Conservation (phyloP, 768 basidiomycete species). For the Tricholoma terreum region DNA sequence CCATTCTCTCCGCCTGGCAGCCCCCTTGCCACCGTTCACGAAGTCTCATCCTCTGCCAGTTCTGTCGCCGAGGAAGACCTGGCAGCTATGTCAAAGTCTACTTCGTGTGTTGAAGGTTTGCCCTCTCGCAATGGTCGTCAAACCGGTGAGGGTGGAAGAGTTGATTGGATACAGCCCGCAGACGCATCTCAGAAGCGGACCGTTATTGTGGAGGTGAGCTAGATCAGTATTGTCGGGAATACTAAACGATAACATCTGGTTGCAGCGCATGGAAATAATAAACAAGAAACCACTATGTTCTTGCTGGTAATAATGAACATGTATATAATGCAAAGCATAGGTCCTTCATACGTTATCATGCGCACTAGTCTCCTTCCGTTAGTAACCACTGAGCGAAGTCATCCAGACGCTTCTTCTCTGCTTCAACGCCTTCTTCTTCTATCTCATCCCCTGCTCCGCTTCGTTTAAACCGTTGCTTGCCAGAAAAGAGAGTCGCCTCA, state of each 20-base stretch:
- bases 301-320: slow-evolving; percentile 53
- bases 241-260: neutral
- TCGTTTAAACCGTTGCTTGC: slow-evolving; percentile 78
- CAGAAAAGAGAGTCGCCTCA: slow-evolving; percentile 77
- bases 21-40: slow-evolving; percentile 55
- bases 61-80: slow-evolving; percentile 70
- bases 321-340: slow-evolving; percentile 19
- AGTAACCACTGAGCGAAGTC: slow-evolving; percentile 87
- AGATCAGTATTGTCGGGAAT: neutral
- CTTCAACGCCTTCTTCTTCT: slow-evolving; percentile 65
- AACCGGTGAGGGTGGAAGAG: slow-evolving; percentile 29
- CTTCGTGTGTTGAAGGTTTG: slow-evolving; percentile 62
- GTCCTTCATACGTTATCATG: slow-evolving; percentile 6
- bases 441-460: slow-evolving; percentile 65
- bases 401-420: slow-evolving; percentile 82
- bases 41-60: slow-evolving; percentile 49
- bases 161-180: slow-evolving; percentile 46
- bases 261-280: slow-evolving; percentile 71
- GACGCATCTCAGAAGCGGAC: slow-evolving; percentile 47
- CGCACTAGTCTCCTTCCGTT: slow-evolving; percentile 64
- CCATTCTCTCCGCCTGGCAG: slow-evolving; percentile 59
- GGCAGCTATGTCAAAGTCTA: slow-evolving; percentile 72
- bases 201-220: slow-evolving; percentile 69
- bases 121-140: slow-evolving; percentile 33
- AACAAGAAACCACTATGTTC: slow-evolving; percentile 66